phyloP scores from a whole-genome alignment of 345 rosid species.

The Bretschneidera sinensis region DNA sequence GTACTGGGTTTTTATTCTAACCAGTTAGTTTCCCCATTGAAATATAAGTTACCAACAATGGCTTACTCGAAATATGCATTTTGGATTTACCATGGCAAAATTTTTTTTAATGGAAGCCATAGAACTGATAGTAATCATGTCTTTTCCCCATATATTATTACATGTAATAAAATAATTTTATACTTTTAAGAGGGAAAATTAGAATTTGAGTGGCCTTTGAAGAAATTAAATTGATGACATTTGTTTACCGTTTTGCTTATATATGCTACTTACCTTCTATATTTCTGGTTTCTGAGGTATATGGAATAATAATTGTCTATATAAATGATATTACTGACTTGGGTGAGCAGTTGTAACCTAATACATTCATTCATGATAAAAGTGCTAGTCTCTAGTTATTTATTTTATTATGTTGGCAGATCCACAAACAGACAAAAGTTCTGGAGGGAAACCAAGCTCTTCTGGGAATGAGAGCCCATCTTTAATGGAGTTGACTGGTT shows the following conservation, averaged over 20 bases:
- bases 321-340: too few relatives aligned
- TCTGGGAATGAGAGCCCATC: slow-evolving; percentile 54
- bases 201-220: not conserved
- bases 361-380: not conserved
- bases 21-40: too few relatives aligned
- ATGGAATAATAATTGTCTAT: too few relatives aligned
- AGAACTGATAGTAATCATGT: too few relatives aligned
- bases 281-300: too few relatives aligned
- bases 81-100: not conserved
- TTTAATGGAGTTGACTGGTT: slow-evolving; percentile 70
- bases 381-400: slow-evolving; percentile 9
- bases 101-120: too few relatives aligned
- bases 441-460: slow-evolving; percentile 58
- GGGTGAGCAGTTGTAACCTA: too few relatives aligned
- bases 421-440: slow-evolving; percentile 54
- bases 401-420: slow-evolving; percentile 42
- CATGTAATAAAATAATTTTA: too few relatives aligned
- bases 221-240: not conserved
- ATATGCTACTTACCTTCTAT: too few relatives aligned
- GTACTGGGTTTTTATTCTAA: not conserved
- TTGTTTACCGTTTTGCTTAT: not conserved
- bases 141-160: too few relatives aligned
- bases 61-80: not conserved
- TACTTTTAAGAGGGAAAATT: too few relatives aligned
- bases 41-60: not conserved